phyloP scores from a whole-genome alignment of 768 basidiomycete genomes.

The Suillus subluteus region DNA sequence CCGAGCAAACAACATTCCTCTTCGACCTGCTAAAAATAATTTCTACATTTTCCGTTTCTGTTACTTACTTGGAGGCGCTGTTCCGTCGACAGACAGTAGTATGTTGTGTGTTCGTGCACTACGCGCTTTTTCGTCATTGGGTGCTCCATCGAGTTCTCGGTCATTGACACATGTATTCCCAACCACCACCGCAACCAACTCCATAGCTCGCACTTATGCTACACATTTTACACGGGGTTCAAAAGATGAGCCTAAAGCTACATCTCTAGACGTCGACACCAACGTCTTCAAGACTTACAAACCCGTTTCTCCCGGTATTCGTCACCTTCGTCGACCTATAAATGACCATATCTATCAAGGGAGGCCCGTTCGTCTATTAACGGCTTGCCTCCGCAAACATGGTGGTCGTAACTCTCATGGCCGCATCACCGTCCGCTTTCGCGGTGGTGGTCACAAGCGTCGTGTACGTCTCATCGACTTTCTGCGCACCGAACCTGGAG shows the following conservation, averaged over 20 bases:
- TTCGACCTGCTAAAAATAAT: constrained; percentile 6
- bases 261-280: constrained; percentile 45
- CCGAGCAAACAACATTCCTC: constrained; percentile 30
- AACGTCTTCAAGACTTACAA: constrained; percentile 87
- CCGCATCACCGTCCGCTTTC: constrained; percentile 82
- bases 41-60: constrained; percentile 11
- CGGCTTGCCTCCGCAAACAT: constrained; percentile 76
- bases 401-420: constrained; percentile 89
- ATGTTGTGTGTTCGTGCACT: constrained; percentile 28
- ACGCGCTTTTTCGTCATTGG: constrained; percentile 18
- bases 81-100: background rate
- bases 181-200: constrained; percentile 17
- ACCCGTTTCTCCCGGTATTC: constrained; percentile 82
- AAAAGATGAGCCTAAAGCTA: constrained; percentile 34
- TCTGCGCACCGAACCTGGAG: constrained; percentile 71
- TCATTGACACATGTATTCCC: constrained; percentile 15
- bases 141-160: constrained; percentile 12
- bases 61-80: constrained; percentile 2
- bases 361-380: constrained; percentile 81
- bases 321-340: constrained; percentile 84
- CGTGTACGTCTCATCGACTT: constrained; percentile 91
- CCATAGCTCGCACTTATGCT: constrained; percentile 38
- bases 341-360: constrained; percentile 85
- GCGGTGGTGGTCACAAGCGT: constrained; percentile 90
- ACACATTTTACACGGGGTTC: constrained; percentile 34